Conservation (phyloP, 2,329 filamentous ascomycete species). For the Alternaria panax region DNA sequence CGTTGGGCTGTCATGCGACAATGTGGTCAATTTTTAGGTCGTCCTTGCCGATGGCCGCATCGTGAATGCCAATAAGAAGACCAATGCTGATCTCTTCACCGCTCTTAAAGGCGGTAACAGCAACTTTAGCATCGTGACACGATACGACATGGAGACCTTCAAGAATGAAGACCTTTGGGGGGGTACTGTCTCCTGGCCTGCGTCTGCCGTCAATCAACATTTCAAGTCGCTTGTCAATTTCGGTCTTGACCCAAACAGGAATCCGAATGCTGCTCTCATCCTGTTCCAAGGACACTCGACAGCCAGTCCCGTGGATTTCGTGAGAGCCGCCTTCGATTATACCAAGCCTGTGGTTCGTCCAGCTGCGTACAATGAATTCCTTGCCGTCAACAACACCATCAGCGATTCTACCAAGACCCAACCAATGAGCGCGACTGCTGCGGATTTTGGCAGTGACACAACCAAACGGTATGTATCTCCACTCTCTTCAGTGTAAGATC, state of each 20-base stretch:
- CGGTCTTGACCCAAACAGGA: conserved; percentile 14
- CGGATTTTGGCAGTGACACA: conserved; percentile 1
- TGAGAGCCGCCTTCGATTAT: conserved; percentile 1
- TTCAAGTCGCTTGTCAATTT: conserved; percentile 20
- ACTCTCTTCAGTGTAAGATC: background rate
- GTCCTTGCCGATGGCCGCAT: conserved; percentile 47
- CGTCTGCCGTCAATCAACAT: conserved; percentile 12
- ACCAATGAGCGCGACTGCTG: background rate
- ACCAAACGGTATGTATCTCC: background rate
- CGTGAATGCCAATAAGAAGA: conserved; percentile 45
- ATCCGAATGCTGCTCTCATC: conserved; percentile 26
- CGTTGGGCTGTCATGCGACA: conserved; percentile 35
- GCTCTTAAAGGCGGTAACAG: conserved; percentile 42
- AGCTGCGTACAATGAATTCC: background rate
- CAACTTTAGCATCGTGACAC: conserved; percentile 39
- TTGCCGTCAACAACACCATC: conserved; percentile 2
- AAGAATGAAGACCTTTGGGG: conserved; percentile 34
- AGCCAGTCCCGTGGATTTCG: background rate
- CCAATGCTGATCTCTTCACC: conserved; percentile 49
- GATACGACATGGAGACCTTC: conserved; percentile 27
- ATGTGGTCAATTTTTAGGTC: conserved; percentile 39
- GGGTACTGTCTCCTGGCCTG: conserved; percentile 15
- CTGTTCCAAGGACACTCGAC: conserved; percentile 1
- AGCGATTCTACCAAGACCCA: background rate
- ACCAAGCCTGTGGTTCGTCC: background rate